These are phyloP conservation scores for Pseudoperonospora humuli DNA, from an alignment of 352 stramenopile species.

Conservation along the genomic window DNA sequence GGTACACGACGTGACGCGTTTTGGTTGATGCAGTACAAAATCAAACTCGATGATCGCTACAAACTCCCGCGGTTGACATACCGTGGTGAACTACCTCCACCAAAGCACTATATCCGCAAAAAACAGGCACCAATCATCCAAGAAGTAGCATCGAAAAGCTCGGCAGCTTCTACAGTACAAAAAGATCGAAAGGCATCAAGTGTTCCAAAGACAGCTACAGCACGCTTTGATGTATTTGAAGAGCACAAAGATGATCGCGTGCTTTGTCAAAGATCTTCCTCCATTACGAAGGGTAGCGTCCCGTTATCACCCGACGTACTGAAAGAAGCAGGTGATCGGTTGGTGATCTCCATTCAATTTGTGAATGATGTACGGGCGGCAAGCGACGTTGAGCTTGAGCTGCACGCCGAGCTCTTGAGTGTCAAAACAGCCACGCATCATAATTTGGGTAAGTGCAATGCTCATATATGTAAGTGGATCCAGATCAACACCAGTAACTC, in stretches of 20 bases:
- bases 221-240: conserved; percentile 36
- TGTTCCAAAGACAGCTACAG: conserved; percentile 25
- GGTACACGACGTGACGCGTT: not conserved
- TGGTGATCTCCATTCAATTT: conserved; percentile 39
- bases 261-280: conserved; percentile 26
- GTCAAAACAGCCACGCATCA: conserved; percentile 42
- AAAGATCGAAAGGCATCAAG: not conserved
- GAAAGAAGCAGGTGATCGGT: conserved; percentile 18
- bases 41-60: conserved; percentile 65
- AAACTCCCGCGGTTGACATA: conserved; percentile 72
- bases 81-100: conserved; percentile 47
- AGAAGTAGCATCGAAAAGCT: conserved; percentile 30
- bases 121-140: conserved; percentile 60
- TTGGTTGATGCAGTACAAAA: conserved; percentile 47
- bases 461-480: not conserved
- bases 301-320: conserved; percentile 44
- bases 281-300: conserved; percentile 24
- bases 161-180: conserved; percentile 1
- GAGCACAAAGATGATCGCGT: conserved; percentile 9
- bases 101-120: conserved; percentile 78
- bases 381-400: conserved; percentile 38
- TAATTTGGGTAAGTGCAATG: conserved; percentile 37
- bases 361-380: conserved; percentile 20
- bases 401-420: conserved; percentile 39
- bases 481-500: not conserved